phyloP scores from a whole-genome alignment of 2,329 filamentous ascomycete genomes.

The Tolypocladium endophyticum region DNA sequence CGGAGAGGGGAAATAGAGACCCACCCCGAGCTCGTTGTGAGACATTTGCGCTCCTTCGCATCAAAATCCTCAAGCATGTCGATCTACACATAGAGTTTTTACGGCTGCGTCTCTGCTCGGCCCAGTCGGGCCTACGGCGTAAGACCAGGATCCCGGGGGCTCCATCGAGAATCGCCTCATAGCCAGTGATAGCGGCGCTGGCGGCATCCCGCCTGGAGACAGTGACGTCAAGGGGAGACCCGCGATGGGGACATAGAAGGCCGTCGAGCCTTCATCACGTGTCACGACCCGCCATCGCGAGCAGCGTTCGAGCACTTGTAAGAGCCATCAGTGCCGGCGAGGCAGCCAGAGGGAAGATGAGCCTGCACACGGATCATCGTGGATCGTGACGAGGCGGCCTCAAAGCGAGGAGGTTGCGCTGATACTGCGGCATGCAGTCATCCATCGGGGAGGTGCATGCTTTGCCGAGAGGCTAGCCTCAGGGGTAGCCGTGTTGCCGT shows the following conservation, averaged over 20 bases:
- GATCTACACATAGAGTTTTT: background rate
- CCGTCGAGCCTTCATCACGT: background rate
- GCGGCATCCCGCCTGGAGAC: background rate
- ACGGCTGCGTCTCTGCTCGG: background rate
- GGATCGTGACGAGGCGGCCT: slow-evolving; percentile 1
- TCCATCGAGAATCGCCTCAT: background rate
- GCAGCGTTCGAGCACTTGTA: background rate
- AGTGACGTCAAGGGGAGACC: background rate
- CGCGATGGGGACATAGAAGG: background rate
- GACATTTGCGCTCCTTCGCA: background rate
- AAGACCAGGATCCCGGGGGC: background rate
- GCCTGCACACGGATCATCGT: slow-evolving; percentile 1
- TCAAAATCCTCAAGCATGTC: background rate
- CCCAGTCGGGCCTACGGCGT: background rate
- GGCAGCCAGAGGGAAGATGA: background rate
- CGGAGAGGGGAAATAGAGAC: too few species aligned
- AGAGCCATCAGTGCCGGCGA: background rate
- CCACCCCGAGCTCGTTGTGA: background rate
- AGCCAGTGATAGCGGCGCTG: background rate
- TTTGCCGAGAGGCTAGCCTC: background rate
- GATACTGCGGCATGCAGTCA: background rate
- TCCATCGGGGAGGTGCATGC: background rate
- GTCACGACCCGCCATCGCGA: background rate
- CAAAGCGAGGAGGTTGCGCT: background rate
- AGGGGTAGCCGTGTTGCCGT: background rate